A percentile compares a stretch with the other conserved stretches of the same genome.
These are phyloP conservation scores for Calocybe gambosa DNA, from an alignment of 1,284 basidiomycete genomes.

Conservation along the genomic window DNA sequence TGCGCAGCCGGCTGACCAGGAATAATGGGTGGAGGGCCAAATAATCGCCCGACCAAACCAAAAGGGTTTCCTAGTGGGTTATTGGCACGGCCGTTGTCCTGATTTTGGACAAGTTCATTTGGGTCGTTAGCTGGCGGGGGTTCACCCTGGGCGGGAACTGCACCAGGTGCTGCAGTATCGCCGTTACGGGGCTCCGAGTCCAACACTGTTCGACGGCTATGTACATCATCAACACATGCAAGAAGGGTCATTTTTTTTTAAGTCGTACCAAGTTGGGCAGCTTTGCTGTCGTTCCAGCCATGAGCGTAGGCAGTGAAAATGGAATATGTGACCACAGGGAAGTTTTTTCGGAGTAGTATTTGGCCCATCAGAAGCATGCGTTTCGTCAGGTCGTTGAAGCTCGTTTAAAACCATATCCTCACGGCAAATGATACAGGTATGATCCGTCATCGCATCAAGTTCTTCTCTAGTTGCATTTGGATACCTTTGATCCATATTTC, in stretches of 20 bases:
- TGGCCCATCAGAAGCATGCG: conserved; percentile 53
- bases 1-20: conserved; percentile 16
- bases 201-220: conserved; percentile 81
- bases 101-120: conserved; percentile 17
- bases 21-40: conserved; percentile 30
- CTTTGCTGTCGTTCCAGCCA: conserved; percentile 97
- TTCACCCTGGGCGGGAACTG: conserved; percentile 23
- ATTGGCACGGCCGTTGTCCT: conserved; percentile 13
- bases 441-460: conserved; percentile 74
- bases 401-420: conserved; percentile 80
- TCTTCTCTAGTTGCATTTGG: conserved; percentile 91
- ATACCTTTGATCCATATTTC: conserved; percentile 96
- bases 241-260: background rate
- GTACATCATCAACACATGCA: conserved; percentile 9
- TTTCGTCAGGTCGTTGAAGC: conserved; percentile 26
- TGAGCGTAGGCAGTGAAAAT: conserved; percentile 93
- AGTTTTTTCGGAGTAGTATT: conserved; percentile 97
- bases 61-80: conserved; percentile 36
- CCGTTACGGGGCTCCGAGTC: conserved; percentile 40
- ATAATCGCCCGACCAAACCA: conserved; percentile 45
- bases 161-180: conserved; percentile 27
- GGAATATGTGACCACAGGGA: conserved; percentile 96
- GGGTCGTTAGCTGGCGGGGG: conserved; percentile 15
- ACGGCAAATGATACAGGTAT: conserved; percentile 97
- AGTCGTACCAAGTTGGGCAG: conserved; percentile 89